Evolutionary conservation across 2,329 filamentous ascomycete species (phyloP), one percentile per base, ranked within the genome.

Genomic region (Gyromitra esculenta): DNA sequence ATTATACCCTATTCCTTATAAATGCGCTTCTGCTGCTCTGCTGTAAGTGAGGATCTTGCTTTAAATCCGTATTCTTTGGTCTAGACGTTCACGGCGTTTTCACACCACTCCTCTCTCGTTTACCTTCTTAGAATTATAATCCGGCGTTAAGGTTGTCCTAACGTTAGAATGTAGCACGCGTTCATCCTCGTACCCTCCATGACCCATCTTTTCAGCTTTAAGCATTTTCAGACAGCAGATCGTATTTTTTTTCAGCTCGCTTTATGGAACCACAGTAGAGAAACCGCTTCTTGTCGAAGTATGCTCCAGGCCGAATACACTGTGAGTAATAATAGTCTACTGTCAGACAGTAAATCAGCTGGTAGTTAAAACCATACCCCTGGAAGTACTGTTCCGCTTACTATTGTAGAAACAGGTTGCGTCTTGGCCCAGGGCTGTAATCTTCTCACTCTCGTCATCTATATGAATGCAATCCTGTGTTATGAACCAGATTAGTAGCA

Each of bases 81-180:
- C 15, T 31, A 15, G 31, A 57, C 8, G 54, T n/a, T 54, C 50
- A 54, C 13, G 50, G 21, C 21, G 13, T 13, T 45, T 15, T 15
- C 18, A 4, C 18, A 54, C 13, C 3, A n/a, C 48, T 31, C 21
- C 21, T 37, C n/a, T 21, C 37, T 9, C 9, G 1, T 21, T 43
- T 18, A 11, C 15, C 13, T 65, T 15, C 21, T 6, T 13, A 50
- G 52, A 50, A 39, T 65, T 43, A 35, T 65, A 65, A 65, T 65
- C 60, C 41, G 6, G 31, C 15, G 31, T 48, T 13, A 48, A 48
- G 31, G 15, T 21, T 25, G 39, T 43, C 60, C 25, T 50, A 11
- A 50, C 43, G 5, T 18, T 50, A 4, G 13, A 18, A 18, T 11
- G 1, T 15, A 52, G 13, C 18, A 21, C 25, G 43, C 25, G 35